These are phyloP conservation scores for Macaranga tanarius DNA, from an alignment of 441 rosid species.

Conservation along the genomic window DNA sequence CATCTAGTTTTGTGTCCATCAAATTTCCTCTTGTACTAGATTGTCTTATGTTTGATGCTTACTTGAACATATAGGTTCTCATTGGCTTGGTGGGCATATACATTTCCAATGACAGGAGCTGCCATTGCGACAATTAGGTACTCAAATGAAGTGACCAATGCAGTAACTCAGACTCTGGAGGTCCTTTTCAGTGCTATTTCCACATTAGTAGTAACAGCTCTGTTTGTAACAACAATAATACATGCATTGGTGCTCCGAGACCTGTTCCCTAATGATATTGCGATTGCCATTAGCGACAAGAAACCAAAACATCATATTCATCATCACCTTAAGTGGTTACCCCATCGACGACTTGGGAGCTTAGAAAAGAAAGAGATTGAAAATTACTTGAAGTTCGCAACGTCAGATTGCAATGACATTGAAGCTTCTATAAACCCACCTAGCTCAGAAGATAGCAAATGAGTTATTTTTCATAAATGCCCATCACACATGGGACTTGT, in stretches of 20 bases:
- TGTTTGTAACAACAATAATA: slow-evolving; percentile 52
- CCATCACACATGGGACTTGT: too few species aligned
- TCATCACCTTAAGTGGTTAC: slow-evolving; percentile 47
- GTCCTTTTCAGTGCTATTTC: slow-evolving; percentile 45
- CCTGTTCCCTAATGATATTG: slow-evolving; percentile 89
- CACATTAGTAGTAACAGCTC: slow-evolving; percentile 52
- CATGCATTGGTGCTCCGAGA: slow-evolving; percentile 67
- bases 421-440: slow-evolving; percentile 39
- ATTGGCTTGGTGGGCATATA: slow-evolving; percentile 94
- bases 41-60: not conserved
- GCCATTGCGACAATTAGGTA: slow-evolving; percentile 76
- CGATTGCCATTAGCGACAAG: slow-evolving; percentile 73
- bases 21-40: not conserved
- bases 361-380: slow-evolving; percentile 40
- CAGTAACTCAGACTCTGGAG: slow-evolving; percentile 48
- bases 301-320: slow-evolving; percentile 43
- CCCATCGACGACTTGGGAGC: slow-evolving; percentile 39
- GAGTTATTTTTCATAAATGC: not conserved
- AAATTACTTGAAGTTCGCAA: slow-evolving; percentile 43
- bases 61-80: slow-evolving; percentile 54
- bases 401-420: slow-evolving; percentile 35
- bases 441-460: not conserved
- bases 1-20: not conserved
- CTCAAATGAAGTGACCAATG: slow-evolving; percentile 51
- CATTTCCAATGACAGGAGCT: slow-evolving; percentile 88